A percentile compares a stretch with the other conserved stretches of the same genome.
Conservation (phyloP, 163 green algal species). For the Scenedesmus sp. region DNA sequence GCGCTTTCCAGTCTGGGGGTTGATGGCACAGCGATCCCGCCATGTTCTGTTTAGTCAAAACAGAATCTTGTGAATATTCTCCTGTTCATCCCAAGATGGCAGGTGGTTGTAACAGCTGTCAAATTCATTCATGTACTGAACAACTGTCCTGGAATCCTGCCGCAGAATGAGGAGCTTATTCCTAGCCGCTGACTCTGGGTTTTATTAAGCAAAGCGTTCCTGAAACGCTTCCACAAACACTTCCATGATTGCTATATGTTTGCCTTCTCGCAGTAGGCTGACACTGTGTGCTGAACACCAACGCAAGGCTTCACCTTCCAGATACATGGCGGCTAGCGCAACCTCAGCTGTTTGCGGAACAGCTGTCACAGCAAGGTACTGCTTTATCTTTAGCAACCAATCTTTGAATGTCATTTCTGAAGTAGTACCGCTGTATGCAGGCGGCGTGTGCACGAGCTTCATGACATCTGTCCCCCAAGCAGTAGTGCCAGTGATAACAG, state of each 20-base stretch:
- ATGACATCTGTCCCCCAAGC: no score
- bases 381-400: no score
- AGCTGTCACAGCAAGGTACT: no score
- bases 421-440: no score
- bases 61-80: no score
- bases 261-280: background rate
- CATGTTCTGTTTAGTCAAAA: no score
- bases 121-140: conserved; percentile 23
- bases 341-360: no score
- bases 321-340: background rate
- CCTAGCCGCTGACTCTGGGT: background rate
- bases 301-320: background rate
- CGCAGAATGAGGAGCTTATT: background rate
- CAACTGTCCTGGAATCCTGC: background rate
- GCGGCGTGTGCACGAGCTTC: no score
- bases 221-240: conserved; percentile 1
- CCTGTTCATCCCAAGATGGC: no score
- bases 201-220: conserved; percentile 13
- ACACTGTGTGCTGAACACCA: background rate
- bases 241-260: background rate
- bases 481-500: no score
- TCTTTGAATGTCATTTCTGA: no score
- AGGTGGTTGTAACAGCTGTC: background rate
- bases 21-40: no score
- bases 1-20: background rate